A percentile compares a stretch with the other conserved stretches of the same genome.
Conservation (phyloP, 2,329 filamentous ascomycete species). For the Lachnellula hyalina region DNA sequence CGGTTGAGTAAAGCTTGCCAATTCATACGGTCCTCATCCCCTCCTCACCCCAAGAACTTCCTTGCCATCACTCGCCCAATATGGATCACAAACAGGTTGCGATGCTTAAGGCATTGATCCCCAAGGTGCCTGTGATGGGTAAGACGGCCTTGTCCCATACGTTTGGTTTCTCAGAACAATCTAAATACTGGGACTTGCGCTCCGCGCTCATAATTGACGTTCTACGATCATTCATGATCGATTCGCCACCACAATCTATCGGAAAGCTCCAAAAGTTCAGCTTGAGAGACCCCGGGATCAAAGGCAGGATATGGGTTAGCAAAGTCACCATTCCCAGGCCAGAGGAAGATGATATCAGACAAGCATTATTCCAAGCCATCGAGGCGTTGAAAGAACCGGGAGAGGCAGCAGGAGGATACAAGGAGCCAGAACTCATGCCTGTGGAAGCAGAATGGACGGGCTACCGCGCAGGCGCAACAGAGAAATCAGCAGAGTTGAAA, state of each 20-base stretch:
- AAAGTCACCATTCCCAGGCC: slow-evolving; percentile 60
- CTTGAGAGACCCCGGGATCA: slow-evolving; percentile 60
- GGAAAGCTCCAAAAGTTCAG: slow-evolving; percentile 58
- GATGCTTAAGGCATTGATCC: slow-evolving; percentile 33
- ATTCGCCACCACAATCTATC: slow-evolving; percentile 37
- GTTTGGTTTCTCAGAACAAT: slow-evolving; percentile 62
- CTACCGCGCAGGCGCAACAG: slow-evolving; percentile 51
- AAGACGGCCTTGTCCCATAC: slow-evolving; percentile 58
- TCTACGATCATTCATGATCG: slow-evolving; percentile 58
- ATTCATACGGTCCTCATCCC: neutral
- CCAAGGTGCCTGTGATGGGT: slow-evolving; percentile 56
- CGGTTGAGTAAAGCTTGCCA: no score
- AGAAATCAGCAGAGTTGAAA: slow-evolving; percentile 45
- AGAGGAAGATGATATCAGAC: slow-evolving; percentile 48
- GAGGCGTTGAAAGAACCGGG: slow-evolving; percentile 42
- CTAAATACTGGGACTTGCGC: slow-evolving; percentile 71
- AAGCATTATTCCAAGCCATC: slow-evolving; percentile 54
- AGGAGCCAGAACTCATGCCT: slow-evolving; percentile 46
- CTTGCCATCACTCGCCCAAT: neutral
- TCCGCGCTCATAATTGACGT: slow-evolving; percentile 69
- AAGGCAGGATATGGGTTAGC: slow-evolving; percentile 77
- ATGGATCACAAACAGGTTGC: slow-evolving; percentile 23
- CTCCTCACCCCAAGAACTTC: neutral
- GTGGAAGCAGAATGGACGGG: slow-evolving; percentile 75
- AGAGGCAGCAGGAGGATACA: slow-evolving; percentile 32